A percentile compares a stretch with the other conserved stretches of the same genome.
phyloP scores from a whole-genome alignment of 2,329 filamentous ascomycete genomes.

The Aspergillus aculeatinus region DNA sequence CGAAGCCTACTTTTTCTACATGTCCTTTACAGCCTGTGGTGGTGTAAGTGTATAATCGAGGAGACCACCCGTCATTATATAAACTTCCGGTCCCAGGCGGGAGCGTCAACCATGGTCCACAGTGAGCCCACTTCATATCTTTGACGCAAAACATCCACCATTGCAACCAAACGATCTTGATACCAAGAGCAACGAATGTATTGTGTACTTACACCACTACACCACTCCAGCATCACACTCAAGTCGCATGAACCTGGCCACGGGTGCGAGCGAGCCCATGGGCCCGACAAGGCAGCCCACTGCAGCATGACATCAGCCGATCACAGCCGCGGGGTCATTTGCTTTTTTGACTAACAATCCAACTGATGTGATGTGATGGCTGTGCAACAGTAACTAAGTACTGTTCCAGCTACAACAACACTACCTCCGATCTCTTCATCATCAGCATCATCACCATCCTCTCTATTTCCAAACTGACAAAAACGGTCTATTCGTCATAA shows the following conservation, averaged over 20 bases:
- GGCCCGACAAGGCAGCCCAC: neutral
- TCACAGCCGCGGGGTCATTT: too few relatives aligned
- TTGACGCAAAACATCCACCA: neutral
- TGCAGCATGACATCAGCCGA: conserved; percentile 34
- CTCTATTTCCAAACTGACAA: too few relatives aligned
- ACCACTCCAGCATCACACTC: neutral
- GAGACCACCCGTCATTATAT: neutral
- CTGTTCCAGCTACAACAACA: too few relatives aligned
- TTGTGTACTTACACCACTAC: neutral
- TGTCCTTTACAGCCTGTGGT: too few relatives aligned
- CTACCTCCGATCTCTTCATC: too few relatives aligned
- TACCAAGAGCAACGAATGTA: neutral
- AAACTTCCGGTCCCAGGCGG: neutral
- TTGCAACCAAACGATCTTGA: neutral
- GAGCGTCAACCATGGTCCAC: neutral
- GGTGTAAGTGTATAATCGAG: too few relatives aligned
- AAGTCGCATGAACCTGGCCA: neutral
- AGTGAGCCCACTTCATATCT: neutral
- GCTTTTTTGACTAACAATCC: too few relatives aligned
- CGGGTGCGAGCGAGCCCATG: conserved; percentile 20
- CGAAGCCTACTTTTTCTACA: too few relatives aligned
- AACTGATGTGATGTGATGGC: too few relatives aligned
- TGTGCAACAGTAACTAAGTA: too few relatives aligned
- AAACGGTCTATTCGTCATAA: too few relatives aligned
- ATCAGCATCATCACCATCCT: too few relatives aligned